Base-by-base conservation (phyloP, 768 basidiomycete species). In the Paxillus rubicundulus region DNA sequence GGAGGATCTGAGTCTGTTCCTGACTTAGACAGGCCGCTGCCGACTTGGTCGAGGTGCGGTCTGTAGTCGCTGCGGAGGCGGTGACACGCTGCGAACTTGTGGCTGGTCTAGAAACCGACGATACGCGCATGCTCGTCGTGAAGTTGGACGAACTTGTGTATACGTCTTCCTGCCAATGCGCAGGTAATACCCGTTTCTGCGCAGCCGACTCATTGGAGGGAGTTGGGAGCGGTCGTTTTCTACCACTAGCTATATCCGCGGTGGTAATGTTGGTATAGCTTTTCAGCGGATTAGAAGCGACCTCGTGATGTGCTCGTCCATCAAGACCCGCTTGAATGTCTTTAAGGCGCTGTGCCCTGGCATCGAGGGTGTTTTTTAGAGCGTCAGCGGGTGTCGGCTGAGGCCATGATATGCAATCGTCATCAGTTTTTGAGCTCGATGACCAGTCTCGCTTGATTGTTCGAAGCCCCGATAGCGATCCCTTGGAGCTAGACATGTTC, bases 1-100 rank as follows among this genome's bases (percentile, higher is more conserved):
- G 78, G 54, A 97, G 73, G 44, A 99, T 90, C 53, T 87, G 81
- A 47, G 75, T 84, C 70, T 99, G 97, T 64, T 98, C 95, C 53
- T 79, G 71, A 68, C 93, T 96, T 53, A 98, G 75, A 56, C 82
- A 79, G 17, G 93, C 70, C 2, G 70, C 55, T 2, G 80, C 66
- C 32, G 65, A 61, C 52, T 67, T 67, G 2, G 55, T 37, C 5
- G 61, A n/a, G 2, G 58, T 16, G 13, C 45, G 60, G 14, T 55
- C 34, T n/a, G 48, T 16, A 2, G 12, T 40, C 3, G 52, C 33
- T 28, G 52, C 40, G 14, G 55, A 33, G 42, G 18, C 33, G 2
- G 50, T 51, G 10, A 49, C 48, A 5, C 59, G 21, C 14, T 46
- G 44, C 12, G 62, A 51, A 8, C 55, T 48, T 21, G 33, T 21